Evolutionary conservation across 768 basidiomycete species (phyloP).

Genomic region (Phlebiopsis flavidoalba): DNA sequence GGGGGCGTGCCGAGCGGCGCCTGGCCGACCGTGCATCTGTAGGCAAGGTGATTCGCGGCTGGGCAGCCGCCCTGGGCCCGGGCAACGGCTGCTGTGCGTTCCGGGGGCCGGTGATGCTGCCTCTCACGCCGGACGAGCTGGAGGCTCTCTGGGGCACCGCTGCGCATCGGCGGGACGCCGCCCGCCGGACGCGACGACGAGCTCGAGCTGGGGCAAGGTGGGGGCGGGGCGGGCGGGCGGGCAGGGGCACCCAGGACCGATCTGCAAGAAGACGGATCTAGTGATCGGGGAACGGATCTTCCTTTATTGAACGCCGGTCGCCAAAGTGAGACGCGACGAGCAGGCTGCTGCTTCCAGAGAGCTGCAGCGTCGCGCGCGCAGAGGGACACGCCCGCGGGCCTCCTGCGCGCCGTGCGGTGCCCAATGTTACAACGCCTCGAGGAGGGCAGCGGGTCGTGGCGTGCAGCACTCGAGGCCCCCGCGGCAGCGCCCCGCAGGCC

Average conservation of each 20-base stretch:
- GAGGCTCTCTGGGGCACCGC: not conserved
- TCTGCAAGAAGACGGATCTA: slow-evolving; percentile 21
- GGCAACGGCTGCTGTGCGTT: not conserved
- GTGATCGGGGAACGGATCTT: slow-evolving; percentile 19
- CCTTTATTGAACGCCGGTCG: slow-evolving; percentile 1
- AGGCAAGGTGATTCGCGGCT: slow-evolving; percentile 1
- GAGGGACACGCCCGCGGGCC: not conserved
- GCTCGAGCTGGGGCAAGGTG: not conserved
- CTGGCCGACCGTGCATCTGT: not conserved
- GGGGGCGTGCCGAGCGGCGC: not conserved
- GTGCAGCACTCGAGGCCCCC: not conserved
- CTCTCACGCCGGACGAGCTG: not conserved
- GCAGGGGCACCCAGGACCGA: slow-evolving; percentile 4
- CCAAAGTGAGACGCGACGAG: not conserved
- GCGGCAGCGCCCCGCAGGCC: not conserved
- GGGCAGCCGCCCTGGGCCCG: slow-evolving; percentile 5
- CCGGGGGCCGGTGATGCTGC: slow-evolving; percentile 2
- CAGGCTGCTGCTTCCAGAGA: not conserved
- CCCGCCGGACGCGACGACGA: too few relatives aligned
- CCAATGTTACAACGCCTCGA: not conserved
- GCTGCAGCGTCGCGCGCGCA: not conserved
- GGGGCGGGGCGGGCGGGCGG: not conserved
- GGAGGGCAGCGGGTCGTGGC: not conserved
- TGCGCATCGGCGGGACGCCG: too few relatives aligned
- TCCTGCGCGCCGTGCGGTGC: not conserved